Evolutionary conservation across 192 early-diverging fungal species (phyloP).

Genomic region (Martensiomyces pterosporus): DNA sequence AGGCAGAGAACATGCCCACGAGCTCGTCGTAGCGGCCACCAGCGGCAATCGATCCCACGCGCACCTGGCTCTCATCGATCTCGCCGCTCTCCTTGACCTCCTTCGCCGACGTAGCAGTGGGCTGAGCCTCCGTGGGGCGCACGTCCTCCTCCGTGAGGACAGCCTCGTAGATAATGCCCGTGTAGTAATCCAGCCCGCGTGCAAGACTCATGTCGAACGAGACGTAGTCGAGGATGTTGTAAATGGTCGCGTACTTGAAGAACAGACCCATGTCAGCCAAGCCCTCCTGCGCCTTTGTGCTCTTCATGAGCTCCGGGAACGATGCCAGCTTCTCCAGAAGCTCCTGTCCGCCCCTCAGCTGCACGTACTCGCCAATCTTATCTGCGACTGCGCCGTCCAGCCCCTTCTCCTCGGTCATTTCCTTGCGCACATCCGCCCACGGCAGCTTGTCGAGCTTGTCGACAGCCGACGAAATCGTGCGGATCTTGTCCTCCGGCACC

Average conservation of each 20-base stretch:
- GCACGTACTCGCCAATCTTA: slow-evolving; percentile 89
- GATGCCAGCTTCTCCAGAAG: slow-evolving; percentile 68
- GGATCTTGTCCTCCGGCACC: slow-evolving; percentile 81
- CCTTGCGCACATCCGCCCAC: slow-evolving; percentile 90
- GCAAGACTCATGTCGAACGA: slow-evolving; percentile 94
- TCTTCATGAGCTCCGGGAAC: slow-evolving; percentile 62
- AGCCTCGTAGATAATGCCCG: slow-evolving; percentile 98
- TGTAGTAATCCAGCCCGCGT: slow-evolving; percentile 98
- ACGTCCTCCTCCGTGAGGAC: slow-evolving; percentile 55
- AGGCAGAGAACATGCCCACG: slow-evolving; percentile 87
- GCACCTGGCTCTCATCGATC: slow-evolving; percentile 70
- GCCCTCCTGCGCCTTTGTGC: slow-evolving; percentile 69
- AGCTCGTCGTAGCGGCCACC: slow-evolving; percentile 98
- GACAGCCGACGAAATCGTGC: slow-evolving; percentile 93
- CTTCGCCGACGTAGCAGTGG: slow-evolving; percentile 8
- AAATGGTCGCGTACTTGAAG: slow-evolving; percentile 80
- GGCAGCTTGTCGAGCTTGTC: slow-evolving; percentile 98
- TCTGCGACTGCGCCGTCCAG: slow-evolving; percentile 76
- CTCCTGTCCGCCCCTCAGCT: slow-evolving; percentile 71
- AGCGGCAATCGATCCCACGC: slow-evolving; percentile 93
- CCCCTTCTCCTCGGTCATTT: slow-evolving; percentile 94
- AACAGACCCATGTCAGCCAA: slow-evolving; percentile 82
- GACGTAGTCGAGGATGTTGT: slow-evolving; percentile 61
- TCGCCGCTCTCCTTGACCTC: slow-evolving; percentile 12
- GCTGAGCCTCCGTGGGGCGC: slow-evolving; percentile 21